These are phyloP conservation scores for Alternaria gaisen DNA, from an alignment of 2,329 filamentous ascomycete genomes.

Conservation along the genomic window DNA sequence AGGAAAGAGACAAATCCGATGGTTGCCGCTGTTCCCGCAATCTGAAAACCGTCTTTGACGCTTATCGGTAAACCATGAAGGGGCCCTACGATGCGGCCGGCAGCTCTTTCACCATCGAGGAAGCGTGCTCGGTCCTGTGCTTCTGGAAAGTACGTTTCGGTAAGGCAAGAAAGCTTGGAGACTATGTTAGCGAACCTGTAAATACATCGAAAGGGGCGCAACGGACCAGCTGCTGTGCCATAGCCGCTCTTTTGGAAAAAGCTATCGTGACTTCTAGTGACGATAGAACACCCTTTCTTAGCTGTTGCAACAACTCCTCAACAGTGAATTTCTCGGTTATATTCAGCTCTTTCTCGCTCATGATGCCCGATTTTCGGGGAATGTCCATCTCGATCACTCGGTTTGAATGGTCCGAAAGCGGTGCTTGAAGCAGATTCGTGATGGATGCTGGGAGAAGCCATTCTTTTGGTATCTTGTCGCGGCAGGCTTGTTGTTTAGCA, in stretches of 20 bases:
- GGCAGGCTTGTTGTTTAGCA: constrained; percentile 4
- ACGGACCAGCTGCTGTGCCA: constrained; percentile 61
- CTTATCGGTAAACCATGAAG: constrained; percentile 71
- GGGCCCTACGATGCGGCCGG: constrained; percentile 62
- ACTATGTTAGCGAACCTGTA: neutral
- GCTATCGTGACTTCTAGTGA: constrained; percentile 59
- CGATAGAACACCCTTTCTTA: constrained; percentile 53
- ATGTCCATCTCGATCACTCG: constrained; percentile 51
- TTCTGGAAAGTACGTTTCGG: constrained; percentile 63
- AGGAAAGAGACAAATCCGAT: constrained; percentile 70
- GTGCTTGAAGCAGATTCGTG: constrained; percentile 6
- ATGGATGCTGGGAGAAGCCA: constrained; percentile 47
- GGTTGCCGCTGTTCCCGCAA: constrained; percentile 60
- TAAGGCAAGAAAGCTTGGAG: constrained; percentile 64
- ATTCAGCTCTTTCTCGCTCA: constrained; percentile 58
- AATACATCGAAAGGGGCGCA: neutral
- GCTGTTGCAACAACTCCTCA: constrained; percentile 46
- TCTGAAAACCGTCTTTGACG: constrained; percentile 73
- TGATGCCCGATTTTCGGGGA: constrained; percentile 63
- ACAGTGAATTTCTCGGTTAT: constrained; percentile 54
- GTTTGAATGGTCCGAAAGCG: constrained; percentile 6
- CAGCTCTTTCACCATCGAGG: constrained; percentile 59
- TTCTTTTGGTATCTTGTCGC: constrained; percentile 48
- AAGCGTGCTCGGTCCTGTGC: constrained; percentile 59
- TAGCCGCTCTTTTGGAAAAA: constrained; percentile 61